These are phyloP conservation scores for Pachysandra terminalis DNA, from an alignment of 164 flowering plant genomes.

Conservation along the genomic window DNA sequence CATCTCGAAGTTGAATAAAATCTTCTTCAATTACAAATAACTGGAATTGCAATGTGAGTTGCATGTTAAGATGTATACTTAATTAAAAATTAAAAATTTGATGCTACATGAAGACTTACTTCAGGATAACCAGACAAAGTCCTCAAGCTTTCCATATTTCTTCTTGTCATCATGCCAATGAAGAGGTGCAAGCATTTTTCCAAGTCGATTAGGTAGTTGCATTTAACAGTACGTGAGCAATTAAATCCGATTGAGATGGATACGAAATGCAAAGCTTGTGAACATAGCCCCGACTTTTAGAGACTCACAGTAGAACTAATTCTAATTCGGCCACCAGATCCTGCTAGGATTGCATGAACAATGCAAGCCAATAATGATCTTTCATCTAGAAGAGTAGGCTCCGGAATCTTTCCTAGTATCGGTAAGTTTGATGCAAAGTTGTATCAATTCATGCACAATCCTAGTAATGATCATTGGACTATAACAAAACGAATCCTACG, in stretches of 20 bases:
- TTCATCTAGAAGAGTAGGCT: too few relatives aligned
- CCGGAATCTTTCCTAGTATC: constrained; percentile 35
- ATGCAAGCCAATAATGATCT: too few relatives aligned
- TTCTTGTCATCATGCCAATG: constrained; percentile 96
- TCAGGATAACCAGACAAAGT: constrained; percentile 77
- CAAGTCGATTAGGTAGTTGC: constrained; percentile 93
- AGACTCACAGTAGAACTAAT: constrained; percentile 73
- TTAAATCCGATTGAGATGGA: not conserved
- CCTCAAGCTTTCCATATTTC: constrained; percentile 91
- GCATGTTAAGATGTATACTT: not conserved
- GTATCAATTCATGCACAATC: too few relatives aligned
- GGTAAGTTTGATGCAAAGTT: constrained; percentile 20
- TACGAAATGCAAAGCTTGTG: not conserved
- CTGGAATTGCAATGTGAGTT: constrained; percentile 38
- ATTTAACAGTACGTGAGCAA: constrained; percentile 12
- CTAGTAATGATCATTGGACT: too few relatives aligned
- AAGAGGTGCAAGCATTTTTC: too few relatives aligned
- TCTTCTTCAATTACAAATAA: constrained; percentile 88
- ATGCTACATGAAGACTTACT: too few relatives aligned
- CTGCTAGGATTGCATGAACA: too few relatives aligned
- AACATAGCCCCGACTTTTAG: not conserved
- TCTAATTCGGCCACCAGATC: too few relatives aligned
- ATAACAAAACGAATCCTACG: too few relatives aligned
- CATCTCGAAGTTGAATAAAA: constrained; percentile 72
- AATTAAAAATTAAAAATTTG: too few relatives aligned